Conservation (phyloP, 495 filamentous ascomycete genomes). For the Daldinia childiae region DNA sequence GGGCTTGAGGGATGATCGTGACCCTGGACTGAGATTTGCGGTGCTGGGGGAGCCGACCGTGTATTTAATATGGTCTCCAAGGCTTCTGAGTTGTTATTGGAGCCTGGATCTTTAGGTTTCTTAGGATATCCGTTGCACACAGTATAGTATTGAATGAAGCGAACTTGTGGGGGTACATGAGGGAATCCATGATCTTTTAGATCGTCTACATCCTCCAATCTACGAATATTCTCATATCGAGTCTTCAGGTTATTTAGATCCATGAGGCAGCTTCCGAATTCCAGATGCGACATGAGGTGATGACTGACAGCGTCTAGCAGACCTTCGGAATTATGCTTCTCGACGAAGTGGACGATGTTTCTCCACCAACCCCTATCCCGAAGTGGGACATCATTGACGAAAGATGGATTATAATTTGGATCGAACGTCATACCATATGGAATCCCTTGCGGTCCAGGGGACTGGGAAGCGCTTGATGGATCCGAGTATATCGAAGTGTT, state of each 20-base stretch:
- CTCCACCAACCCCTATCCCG: conserved; percentile 71
- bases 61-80: neutral
- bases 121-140: conserved; percentile 75
- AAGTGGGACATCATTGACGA: conserved; percentile 74
- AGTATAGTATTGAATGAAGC: conserved; percentile 93
- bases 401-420: conserved; percentile 76
- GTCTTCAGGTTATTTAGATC: conserved; percentile 75
- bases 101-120: conserved; percentile 44
- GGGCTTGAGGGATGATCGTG: conserved; percentile 41
- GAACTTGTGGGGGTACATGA: conserved; percentile 57
- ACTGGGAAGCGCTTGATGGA: conserved; percentile 44
- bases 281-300: conserved; percentile 80
- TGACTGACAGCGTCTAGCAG: conserved; percentile 73
- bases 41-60: conserved; percentile 41
- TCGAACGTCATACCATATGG: conserved; percentile 52
- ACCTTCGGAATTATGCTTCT: conserved; percentile 75
- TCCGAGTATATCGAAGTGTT: conserved; percentile 51
- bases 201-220: conserved; percentile 73
- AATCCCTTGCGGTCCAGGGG: conserved; percentile 24
- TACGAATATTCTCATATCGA: conserved; percentile 72
- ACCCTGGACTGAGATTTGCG: conserved; percentile 58
- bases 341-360: conserved; percentile 77
- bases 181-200: conserved; percentile 33
- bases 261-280: conserved; percentile 83
- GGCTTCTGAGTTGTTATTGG: conserved; percentile 38